Conservation (phyloP, 2,329 filamentous ascomycete species). For the Fusarium torulosum region DNA sequence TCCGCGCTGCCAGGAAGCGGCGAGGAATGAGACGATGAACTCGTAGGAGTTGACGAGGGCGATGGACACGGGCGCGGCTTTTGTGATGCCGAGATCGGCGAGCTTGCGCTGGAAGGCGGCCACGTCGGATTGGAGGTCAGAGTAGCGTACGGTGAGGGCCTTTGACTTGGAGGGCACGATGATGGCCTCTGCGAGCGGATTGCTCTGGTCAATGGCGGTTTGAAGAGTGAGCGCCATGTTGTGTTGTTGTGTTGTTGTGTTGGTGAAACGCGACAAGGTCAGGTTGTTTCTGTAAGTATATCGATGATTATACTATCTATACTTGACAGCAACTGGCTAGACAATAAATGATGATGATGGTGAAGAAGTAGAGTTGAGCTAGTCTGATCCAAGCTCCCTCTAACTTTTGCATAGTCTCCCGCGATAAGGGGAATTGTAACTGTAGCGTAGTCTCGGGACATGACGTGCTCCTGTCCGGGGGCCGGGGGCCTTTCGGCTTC, state of each 20-base stretch:
- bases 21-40: slow-evolving; percentile 88
- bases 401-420: slow-evolving; percentile 1
- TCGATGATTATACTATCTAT: too few relatives aligned
- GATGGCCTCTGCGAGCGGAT: slow-evolving; percentile 67
- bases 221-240: slow-evolving; percentile 62
- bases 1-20: slow-evolving; percentile 84
- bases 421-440: slow-evolving; percentile 19
- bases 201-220: slow-evolving; percentile 61
- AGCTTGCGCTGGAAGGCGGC: slow-evolving; percentile 81
- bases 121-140: slow-evolving; percentile 74
- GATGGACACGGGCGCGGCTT: slow-evolving; percentile 81
- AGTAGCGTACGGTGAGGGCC: slow-evolving; percentile 76
- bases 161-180: slow-evolving; percentile 76
- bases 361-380: slow-evolving; percentile 1
- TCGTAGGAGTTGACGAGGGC: slow-evolving; percentile 87
- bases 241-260: background rate
- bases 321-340: background rate
- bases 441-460: background rate
- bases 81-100: slow-evolving; percentile 77
- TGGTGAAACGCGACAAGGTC: background rate
- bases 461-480: slow-evolving; percentile 45
- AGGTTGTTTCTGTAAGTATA: too few relatives aligned
- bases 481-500: slow-evolving; percentile 39
- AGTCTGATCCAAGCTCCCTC: background rate
- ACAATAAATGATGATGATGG: background rate